Evolutionary conservation across 2,329 filamentous ascomycete genomes (phyloP).

Genomic region (Gnomoniopsis sp.): DNA sequence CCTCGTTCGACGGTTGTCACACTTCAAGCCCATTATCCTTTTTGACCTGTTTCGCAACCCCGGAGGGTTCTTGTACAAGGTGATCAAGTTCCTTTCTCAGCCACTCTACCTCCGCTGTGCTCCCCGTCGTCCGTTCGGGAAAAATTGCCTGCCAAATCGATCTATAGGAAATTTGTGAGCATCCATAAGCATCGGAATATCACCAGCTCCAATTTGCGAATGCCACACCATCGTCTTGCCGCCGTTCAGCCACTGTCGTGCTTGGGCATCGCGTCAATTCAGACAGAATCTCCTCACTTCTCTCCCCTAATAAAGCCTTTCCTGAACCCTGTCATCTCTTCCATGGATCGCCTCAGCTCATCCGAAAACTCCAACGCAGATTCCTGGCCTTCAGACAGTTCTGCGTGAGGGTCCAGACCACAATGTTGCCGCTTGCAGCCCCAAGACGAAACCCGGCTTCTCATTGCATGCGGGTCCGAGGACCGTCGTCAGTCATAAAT

Average conservation of each 20-base stretch:
- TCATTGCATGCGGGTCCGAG: background rate
- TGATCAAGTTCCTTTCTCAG: slow-evolving; percentile 16
- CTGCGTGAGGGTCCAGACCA: slow-evolving; percentile 6
- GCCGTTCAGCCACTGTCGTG: slow-evolving; percentile 15
- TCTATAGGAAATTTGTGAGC: slow-evolving; percentile 27
- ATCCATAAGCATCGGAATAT: slow-evolving; percentile 26
- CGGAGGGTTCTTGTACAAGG: slow-evolving; percentile 18
- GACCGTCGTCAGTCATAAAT: too few relatives aligned
- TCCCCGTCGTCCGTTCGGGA: slow-evolving; percentile 24
- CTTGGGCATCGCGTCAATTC: slow-evolving; percentile 3
- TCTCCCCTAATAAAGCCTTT: slow-evolving; percentile 22
- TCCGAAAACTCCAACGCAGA: slow-evolving; percentile 22
- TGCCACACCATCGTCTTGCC: slow-evolving; percentile 14
- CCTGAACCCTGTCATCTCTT: slow-evolving; percentile 20
- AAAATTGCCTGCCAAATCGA: slow-evolving; percentile 28
- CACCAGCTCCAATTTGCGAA: slow-evolving; percentile 20
- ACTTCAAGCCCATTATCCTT: slow-evolving; percentile 20
- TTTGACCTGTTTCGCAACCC: slow-evolving; percentile 18
- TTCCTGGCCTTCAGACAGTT: slow-evolving; percentile 17
- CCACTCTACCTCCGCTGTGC: slow-evolving; percentile 24
- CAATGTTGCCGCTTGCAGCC: background rate
- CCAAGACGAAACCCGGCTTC: background rate
- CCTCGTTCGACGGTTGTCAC: slow-evolving; percentile 23
- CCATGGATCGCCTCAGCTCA: slow-evolving; percentile 23
- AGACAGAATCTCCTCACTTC: slow-evolving; percentile 4